Base-by-base conservation (phyloP, 2,329 filamentous ascomycete species). In the Colletotrichum neosansevieriae region DNA sequence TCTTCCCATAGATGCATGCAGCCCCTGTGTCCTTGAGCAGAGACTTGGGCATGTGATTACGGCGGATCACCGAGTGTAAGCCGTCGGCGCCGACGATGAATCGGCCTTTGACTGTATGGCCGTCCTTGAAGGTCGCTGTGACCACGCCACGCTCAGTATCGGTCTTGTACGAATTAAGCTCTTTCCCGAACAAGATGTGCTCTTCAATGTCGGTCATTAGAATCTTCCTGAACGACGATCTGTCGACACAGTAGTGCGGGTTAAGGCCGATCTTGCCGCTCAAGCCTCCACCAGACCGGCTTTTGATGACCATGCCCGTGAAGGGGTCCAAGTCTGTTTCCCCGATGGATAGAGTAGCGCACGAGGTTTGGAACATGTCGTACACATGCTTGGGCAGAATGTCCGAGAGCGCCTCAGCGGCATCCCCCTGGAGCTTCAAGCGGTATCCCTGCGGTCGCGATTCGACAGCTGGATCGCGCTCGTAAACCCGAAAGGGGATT, bases 381-480 rank as follows among this genome's bases (percentile, higher is more conserved):
- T 58, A 63, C 3, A 63, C 60, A 3, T 58, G 40, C 5, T 38
- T 32, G 11, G 60, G 60, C 32, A 63, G 19, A 32, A 42, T 58
- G 1, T 63, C 60, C 10, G 51, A 19, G 5, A 63, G 60, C 6
- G 60, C 60, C 2, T 38, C 32, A 9, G 50, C 60, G 2, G 60
- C 60, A 7, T 58, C 60, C 1, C 17, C 17, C 17, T 42, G 60
- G 2, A 91, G 81, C 12, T 88, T 85, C 6, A 90, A 79, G 2
- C 88, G 79, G 76, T 91, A 91, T 0, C 89, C 89, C 73, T 91
- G 89, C 0, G 85, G 87, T 50, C 89, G 88, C 72, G 88, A 89
- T 1, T 73, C 67, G 53, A 84, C 78, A 0, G 81, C 83, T 0
- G 75, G 69, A 67, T 86, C 83, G 11, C 85, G 81, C 73, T 88